Base-by-base conservation (phyloP, 805 yeast species). In the Cyberlindnera euphorbiiphila region DNA sequence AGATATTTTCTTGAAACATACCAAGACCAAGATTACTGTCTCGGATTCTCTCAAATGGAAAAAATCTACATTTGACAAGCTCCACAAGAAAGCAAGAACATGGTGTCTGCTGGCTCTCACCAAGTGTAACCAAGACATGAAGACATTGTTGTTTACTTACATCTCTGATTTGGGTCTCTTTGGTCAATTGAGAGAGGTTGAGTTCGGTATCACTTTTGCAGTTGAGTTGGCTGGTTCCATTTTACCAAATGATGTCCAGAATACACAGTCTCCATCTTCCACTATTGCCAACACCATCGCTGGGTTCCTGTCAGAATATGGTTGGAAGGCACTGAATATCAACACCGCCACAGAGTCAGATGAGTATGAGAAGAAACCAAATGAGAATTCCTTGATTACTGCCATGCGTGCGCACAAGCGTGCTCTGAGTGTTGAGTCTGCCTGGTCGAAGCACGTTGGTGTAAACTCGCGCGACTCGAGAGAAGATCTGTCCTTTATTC, bases 161-260 rank as follows among this genome's bases (percentile, higher is more conserved):
- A 75, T 88, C 4, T 71, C 86, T 2, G 71, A 66, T 20, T 49
- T 63, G 47, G 64, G 68, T 18, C 33, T 42, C 17, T 37, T 50
- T 39, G 63, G 50, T 45, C 61, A 53, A 45, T 55, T 57, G 47
- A 71, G 59, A 50, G 64, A 51, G 50, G 72, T 85, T 28, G 81
- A 84, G 39, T 79, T 73, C 52, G 98, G 98, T 37, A 81, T 88
- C 33, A 81, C 95, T 0, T 85, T 91, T 68, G 98, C 98, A 0
- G 65, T 89, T 41, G 93, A 85, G 47, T 74, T 87, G 80, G 95
- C 95, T 1, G 87, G 93, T 4, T 59, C 74, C 5, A 72, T 86
- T 10, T 62, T 79, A n/a, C 69, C 80, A 14, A 69, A 69, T 20
- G 94, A 86, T 50, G 65, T 80, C 29, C 93, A 84, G 50, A 59